Evolutionary conservation across 306 rosid genomes (phyloP).

Genomic region (Neltuma alba): DNA sequence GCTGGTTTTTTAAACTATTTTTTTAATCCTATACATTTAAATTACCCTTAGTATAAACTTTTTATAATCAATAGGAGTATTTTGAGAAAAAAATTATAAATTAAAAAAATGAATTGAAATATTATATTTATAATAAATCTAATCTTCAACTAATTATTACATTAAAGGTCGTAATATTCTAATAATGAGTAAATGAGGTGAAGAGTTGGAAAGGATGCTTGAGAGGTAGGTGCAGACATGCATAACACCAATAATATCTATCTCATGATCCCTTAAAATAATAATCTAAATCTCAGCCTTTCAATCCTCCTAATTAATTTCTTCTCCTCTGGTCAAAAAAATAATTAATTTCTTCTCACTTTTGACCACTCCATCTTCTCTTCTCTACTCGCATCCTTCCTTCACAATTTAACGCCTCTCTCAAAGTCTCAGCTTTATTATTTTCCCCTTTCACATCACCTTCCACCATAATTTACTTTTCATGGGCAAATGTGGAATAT

Average conservation of each 20-base stretch:
- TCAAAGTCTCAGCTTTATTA: background rate
- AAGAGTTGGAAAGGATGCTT: too few species aligned
- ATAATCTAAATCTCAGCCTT: slow-evolving; percentile 46
- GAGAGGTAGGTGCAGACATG: slow-evolving; percentile 42
- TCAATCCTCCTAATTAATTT: slow-evolving; percentile 41
- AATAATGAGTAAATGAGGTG: background rate
- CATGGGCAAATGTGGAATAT: too few species aligned
- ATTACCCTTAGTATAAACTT: too few species aligned
- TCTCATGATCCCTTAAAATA: slow-evolving; percentile 31
- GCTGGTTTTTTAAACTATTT: too few species aligned
- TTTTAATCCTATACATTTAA: too few species aligned
- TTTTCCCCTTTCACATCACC: background rate
- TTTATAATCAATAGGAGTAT: too few species aligned
- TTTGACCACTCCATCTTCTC: slow-evolving; percentile 43
- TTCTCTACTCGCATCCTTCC: background rate
- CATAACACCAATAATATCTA: slow-evolving; percentile 26
- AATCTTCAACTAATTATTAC: too few species aligned
- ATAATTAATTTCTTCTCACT: slow-evolving; percentile 41
- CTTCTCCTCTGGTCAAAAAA: too few species aligned
- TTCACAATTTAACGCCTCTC: background rate
- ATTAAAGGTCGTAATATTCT: background rate
- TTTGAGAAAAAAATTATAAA: too few species aligned
- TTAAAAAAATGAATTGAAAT: too few species aligned
- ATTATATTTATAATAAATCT: too few species aligned
- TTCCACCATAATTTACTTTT: background rate